A percentile compares a stretch with the other conserved stretches of the same genome.
These are phyloP conservation scores for Paecilomyces sp. DNA, from an alignment of 2,329 filamentous ascomycete genomes.

Conservation along the genomic window DNA sequence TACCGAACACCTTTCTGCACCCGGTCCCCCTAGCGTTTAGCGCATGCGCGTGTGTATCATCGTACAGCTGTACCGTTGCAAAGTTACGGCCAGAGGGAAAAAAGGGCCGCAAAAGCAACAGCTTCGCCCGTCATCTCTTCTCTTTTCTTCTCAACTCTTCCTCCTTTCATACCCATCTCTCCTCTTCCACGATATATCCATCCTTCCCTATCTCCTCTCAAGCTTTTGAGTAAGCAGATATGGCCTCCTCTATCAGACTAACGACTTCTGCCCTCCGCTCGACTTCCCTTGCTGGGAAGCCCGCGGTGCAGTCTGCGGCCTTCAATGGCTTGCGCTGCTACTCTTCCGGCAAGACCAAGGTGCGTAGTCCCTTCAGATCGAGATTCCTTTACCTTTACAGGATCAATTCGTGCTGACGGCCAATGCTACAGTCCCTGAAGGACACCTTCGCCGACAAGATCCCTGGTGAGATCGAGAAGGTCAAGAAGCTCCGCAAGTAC, in stretches of 20 bases:
- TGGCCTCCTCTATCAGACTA: conserved; percentile 79
- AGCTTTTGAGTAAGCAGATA: conserved; percentile 43
- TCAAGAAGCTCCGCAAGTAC: conserved; percentile 97
- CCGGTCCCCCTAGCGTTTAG: conserved; percentile 12
- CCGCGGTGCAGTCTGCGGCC: conserved; percentile 61
- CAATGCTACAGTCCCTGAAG: conserved; percentile 70
- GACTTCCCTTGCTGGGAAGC: conserved; percentile 59
- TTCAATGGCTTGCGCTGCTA: conserved; percentile 86
- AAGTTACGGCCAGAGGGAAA: conserved; percentile 27
- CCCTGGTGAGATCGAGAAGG: conserved; percentile 95
- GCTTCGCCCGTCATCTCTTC: conserved; percentile 27
- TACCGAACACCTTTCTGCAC: conserved; percentile 10
- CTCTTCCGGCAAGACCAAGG: conserved; percentile 79
- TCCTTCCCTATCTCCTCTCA: conserved; percentile 18
- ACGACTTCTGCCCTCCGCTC: conserved; percentile 76
- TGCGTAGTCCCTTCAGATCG: conserved; percentile 37
- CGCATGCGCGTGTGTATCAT: background rate
- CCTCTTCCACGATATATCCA: conserved; percentile 25
- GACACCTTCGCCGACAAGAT: conserved; percentile 96
- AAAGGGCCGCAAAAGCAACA: conserved; percentile 22
- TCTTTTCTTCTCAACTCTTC: conserved; percentile 24
- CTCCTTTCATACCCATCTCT: conserved; percentile 2
- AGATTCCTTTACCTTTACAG: background rate
- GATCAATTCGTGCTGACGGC: conserved; percentile 14
- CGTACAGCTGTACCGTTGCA: conserved; percentile 19